Evolutionary conservation across 140 eudicot species (phyloP).

Genomic region (Anethum foeniculum): DNA sequence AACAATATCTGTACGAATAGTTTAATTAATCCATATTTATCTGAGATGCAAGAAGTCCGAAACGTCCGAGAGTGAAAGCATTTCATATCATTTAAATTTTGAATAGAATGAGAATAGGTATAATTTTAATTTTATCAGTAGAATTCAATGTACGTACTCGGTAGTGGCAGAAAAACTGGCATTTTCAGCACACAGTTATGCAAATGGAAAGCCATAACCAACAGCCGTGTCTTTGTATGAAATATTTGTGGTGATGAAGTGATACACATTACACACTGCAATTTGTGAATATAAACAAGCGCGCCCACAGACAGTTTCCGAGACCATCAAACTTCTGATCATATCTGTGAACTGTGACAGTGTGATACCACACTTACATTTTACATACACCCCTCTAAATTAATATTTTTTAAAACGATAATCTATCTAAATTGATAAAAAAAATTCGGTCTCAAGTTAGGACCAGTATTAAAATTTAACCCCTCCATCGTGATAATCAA

Average conservation of each 20-base stretch:
- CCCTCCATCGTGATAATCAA: too few relatives aligned
- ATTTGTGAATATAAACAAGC: not conserved
- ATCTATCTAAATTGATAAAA: too few relatives aligned
- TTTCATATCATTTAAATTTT: not conserved
- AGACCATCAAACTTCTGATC: not conserved
- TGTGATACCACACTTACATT: too few relatives aligned
- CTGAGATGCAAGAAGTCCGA: too few relatives aligned
- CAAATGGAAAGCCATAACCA: not conserved
- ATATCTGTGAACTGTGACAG: too few relatives aligned
- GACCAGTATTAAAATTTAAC: too few relatives aligned
- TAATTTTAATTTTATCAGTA: not conserved
- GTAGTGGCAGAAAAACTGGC: not conserved
- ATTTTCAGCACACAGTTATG: not conserved
- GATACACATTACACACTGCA: not conserved
- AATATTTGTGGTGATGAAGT: not conserved
- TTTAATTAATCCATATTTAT: too few relatives aligned
- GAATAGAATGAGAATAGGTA: too few relatives aligned
- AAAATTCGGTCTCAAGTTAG: too few relatives aligned
- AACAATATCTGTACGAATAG: too few relatives aligned
- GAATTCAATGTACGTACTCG: not conserved
- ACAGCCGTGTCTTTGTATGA: not conserved
- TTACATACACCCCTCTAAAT: too few relatives aligned
- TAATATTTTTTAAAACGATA: too few relatives aligned
- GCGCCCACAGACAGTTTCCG: not conserved
- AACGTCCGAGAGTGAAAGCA: not conserved